Percentiles rank a stretch among this genome's conserved stretches.
phyloP scores from a whole-genome alignment of 2,329 filamentous ascomycete genomes.

The Fusarium circinatum region DNA sequence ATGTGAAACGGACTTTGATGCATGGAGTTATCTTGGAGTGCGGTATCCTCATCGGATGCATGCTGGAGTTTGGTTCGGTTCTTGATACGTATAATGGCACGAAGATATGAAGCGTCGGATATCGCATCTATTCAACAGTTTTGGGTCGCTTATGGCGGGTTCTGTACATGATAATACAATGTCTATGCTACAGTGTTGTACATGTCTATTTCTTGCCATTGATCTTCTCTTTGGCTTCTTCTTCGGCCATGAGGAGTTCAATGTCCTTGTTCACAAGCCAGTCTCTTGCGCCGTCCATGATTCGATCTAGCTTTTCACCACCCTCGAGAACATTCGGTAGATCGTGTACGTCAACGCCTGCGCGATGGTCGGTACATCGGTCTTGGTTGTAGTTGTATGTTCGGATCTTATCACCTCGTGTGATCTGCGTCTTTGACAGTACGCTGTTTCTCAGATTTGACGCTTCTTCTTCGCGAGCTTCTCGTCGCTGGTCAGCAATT shows the following conservation, averaged over 20 bases:
- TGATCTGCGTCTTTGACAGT: constrained; percentile 82
- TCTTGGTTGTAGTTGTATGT: constrained; percentile 85
- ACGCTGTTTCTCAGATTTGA: constrained; percentile 79
- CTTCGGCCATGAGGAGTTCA: constrained; percentile 73
- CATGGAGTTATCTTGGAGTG: constrained; percentile 36
- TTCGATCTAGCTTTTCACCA: constrained; percentile 72
- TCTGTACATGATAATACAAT: constrained; percentile 32
- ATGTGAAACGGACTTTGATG: constrained; percentile 60
- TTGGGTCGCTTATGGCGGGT: constrained; percentile 19
- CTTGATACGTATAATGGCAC: constrained; percentile 10
- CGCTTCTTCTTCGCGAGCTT: constrained; percentile 85
- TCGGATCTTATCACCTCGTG: constrained; percentile 90
- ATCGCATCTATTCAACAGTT: not conserved
- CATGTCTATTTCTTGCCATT: constrained; percentile 17
- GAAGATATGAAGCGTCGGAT: constrained; percentile 22
- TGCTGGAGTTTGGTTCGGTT: constrained; percentile 33
- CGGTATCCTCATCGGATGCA: constrained; percentile 35
- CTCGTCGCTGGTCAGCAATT: constrained; percentile 81
- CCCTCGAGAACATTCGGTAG: constrained; percentile 83
- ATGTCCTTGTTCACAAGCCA: constrained; percentile 84
- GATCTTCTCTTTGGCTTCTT: constrained; percentile 54
- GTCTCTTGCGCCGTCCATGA: constrained; percentile 80
- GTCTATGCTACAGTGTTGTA: constrained; percentile 11
- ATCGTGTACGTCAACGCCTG: constrained; percentile 81
- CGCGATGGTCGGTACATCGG: constrained; percentile 89